Evolutionary conservation across 108 stramenopile genomes (phyloP), one percentile per base, ranked within the genome.

Genomic region (Stephanodiscus minutulus): DNA sequence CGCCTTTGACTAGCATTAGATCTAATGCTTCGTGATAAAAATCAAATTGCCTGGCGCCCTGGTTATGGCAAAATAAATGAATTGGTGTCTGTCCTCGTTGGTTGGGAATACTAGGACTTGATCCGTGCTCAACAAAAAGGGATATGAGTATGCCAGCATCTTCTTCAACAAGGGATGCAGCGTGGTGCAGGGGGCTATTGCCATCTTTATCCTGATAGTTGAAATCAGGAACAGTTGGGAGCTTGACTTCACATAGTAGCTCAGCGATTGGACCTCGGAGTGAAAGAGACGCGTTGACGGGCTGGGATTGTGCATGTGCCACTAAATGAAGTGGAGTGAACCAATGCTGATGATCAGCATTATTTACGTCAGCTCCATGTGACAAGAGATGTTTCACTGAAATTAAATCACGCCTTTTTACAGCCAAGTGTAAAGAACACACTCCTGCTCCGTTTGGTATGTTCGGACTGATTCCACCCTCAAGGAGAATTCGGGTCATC

Each of bases 151-250:
- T 75, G 24, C 81, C 74, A 9, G 91, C 90, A 66, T 89, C 89
- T 74, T 76, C 66, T 43, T 81, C 82, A 33, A 77, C 85, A 55
- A 92, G 84, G 47, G 91, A 87, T 13, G 82, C 88, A 25, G 88
- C 88, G 36, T 89, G 87, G 71, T 95, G 94, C 12, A 95, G 73
- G 0, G 94, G 91, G 15, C 90, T 88, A 67, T 95, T 95, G 48
- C 94, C 91, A 64, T 92, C 88, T 53, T 77, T 80, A 65, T 95
- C 94, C 79, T 95, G 90, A 68, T 88, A 82, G 50, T 92, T 89
- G 43, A 95, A 53, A 77, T 95, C 88, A 36, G 83, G 71, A 33
- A 29, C 10, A 20, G 72, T 63, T 25, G 85, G 80, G 39, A 50
- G 22, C 56, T 66, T 82, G 7, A 77, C 77, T 56, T 67, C 62